Conservation (phyloP, 495 filamentous ascomycete genomes). For the Podospora comata region DNA sequence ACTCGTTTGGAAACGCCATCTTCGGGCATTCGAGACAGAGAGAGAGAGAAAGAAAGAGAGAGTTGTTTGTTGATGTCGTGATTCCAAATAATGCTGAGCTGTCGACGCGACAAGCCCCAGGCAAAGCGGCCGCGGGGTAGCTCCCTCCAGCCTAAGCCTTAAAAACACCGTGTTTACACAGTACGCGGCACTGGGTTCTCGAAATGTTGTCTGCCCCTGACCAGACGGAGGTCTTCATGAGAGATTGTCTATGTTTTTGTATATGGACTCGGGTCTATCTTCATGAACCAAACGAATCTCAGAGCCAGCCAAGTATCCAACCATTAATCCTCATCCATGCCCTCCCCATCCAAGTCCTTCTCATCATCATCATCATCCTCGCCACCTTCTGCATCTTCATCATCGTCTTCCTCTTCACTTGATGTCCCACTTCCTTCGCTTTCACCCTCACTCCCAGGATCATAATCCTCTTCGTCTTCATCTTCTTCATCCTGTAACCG, state of each 20-base stretch:
- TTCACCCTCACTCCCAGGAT: constrained; percentile 72
- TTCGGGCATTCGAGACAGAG: not conserved
- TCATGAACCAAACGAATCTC: not conserved
- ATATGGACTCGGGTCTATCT: not conserved
- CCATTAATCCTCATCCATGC: constrained; percentile 5
- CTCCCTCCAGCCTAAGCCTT: not conserved
- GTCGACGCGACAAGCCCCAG: not conserved
- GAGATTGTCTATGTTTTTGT: not conserved
- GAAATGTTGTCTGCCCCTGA: not conserved
- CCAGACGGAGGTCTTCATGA: not conserved
- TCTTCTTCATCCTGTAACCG: constrained; percentile 66
- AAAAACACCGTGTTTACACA: not conserved
- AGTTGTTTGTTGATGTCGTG: not conserved
- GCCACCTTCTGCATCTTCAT: constrained; percentile 47
- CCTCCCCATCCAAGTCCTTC: constrained; percentile 23
- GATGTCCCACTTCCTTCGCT: constrained; percentile 64
- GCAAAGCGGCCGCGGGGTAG: not conserved
- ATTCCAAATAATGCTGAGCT: not conserved
- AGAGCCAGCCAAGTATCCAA: not conserved
- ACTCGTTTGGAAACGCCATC: constrained; percentile 71
- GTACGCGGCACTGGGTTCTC: not conserved
- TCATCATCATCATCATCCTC: constrained; percentile 40
- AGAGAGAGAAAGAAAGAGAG: not conserved
- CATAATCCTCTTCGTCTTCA: constrained; percentile 87
- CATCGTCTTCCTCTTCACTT: constrained; percentile 51